A percentile compares a stretch with the other conserved stretches of the same genome.
Evolutionary conservation across 2,329 filamentous ascomycete genomes (phyloP).

Genomic region (Endoconidiophora polonica): DNA sequence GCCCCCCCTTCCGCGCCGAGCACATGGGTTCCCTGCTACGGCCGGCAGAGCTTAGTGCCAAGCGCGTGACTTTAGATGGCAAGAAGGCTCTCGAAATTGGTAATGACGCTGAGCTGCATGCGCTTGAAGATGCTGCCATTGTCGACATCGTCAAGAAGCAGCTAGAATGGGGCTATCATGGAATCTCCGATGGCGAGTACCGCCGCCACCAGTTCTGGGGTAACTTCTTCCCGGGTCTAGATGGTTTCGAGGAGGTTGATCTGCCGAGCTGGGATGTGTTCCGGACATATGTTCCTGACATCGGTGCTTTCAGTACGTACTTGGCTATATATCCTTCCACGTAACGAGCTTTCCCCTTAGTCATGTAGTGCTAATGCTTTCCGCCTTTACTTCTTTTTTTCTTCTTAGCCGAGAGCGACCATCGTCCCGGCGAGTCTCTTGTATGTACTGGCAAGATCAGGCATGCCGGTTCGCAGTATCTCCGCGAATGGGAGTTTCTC

Average conservation of each 20-base stretch:
- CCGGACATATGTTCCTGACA: conserved; percentile 23
- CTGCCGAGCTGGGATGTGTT: conserved; percentile 24
- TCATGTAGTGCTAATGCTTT: background rate
- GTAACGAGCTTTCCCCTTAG: background rate
- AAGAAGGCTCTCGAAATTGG: conserved; percentile 11
- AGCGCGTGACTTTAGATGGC: conserved; percentile 13
- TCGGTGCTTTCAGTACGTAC: conserved; percentile 20
- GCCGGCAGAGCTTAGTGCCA: conserved; percentile 27
- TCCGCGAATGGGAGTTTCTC: conserved; percentile 26
- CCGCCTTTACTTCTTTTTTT: background rate
- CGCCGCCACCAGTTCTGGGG: conserved; percentile 32
- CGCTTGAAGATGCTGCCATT: conserved; percentile 45
- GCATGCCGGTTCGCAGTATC: conserved; percentile 25
- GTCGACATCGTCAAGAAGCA: conserved; percentile 49
- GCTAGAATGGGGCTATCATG: conserved; percentile 42
- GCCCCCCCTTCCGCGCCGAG: conserved; percentile 48
- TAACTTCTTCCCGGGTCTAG: conserved; percentile 31
- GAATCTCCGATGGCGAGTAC: conserved; percentile 55
- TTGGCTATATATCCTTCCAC: background rate
- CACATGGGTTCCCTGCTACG: conserved; percentile 59
- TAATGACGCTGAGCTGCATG: conserved; percentile 28
- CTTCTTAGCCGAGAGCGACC: background rate
- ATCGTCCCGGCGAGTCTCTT: conserved; percentile 22
- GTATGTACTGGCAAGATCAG: conserved; percentile 27
- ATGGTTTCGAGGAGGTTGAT: conserved; percentile 22